Base-by-base conservation (phyloP, 805 yeast species). In the Hanseniaspora clermontiae region DNA sequence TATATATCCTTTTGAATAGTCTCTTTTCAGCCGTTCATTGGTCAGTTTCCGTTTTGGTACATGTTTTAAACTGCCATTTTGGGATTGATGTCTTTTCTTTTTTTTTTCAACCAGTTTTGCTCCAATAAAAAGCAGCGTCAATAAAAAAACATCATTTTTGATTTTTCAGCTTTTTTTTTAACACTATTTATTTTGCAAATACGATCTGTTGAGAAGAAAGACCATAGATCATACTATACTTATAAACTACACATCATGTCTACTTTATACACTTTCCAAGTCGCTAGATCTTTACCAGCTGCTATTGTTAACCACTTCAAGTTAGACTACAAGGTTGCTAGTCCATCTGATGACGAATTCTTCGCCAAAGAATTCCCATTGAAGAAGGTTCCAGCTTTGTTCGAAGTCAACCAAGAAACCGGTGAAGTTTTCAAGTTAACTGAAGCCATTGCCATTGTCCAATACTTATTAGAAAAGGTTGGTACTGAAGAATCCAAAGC, bases 401-500 rank as follows among this genome's bases (percentile, higher is more conserved):
- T 77, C 65, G 89, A 86, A 51, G 80, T 81, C 62, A 90, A 91
- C 59, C 32, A 56, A 42, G 51, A 49, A 29, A 46, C 58, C 15
- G 49, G 52, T 43, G 53, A 50, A 20, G 51, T 56, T 32, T 80
- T 73, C 76, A 83, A 82, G 71, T 74, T 85, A 67, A 76, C 78
- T 59, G 91, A 85, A 76, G 76, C 72, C 57, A 75, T 83, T 66
- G 90, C 95, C 59, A 70, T 85, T 65, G 64, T 76, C 63, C 67
- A 74, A 70, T 82, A 85, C 73, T 60, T 67, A 63, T 67, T 72
- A 50, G 62, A 66, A 54, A 64, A 73, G 8, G 64, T 70, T 37
- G 63, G 66, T 20, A 71, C 69, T 39, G 68, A 68, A 59, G 64
- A 73, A 68, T 56, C 59, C 3, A 60, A 60, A 17, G 55, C 58